phyloP scores from a whole-genome alignment of 345 rosid species.

The Sapria himalayana region DNA sequence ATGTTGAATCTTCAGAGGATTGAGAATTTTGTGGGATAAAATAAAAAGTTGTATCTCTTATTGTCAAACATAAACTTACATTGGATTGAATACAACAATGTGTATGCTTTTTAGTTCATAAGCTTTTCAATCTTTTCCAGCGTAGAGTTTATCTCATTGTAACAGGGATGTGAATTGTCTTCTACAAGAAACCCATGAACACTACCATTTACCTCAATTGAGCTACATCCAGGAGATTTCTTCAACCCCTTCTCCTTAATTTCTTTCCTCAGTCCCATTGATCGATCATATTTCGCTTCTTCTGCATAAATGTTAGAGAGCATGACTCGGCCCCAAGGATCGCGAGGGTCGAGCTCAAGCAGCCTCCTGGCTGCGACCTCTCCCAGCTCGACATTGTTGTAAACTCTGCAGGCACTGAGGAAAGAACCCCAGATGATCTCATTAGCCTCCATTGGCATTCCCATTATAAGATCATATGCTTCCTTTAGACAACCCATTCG shows the following conservation, averaged over 20 bases:
- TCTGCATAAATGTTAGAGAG: slow-evolving; percentile 53
- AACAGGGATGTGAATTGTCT: slow-evolving; percentile 33
- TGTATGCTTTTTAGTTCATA: no score
- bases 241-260: slow-evolving; percentile 47
- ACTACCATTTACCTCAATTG: slow-evolving; percentile 41
- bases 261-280: slow-evolving; percentile 31
- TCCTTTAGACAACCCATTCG: slow-evolving; percentile 49
- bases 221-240: slow-evolving; percentile 64
- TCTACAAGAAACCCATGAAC: slow-evolving; percentile 47
- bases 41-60: no score
- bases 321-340: slow-evolving; percentile 43
- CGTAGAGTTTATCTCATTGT: slow-evolving; percentile 27
- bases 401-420: slow-evolving; percentile 56
- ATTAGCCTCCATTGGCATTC: slow-evolving; percentile 37
- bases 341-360: slow-evolving; percentile 40
- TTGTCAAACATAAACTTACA: no score
- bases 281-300: slow-evolving; percentile 36
- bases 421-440: slow-evolving; percentile 49
- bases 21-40: no score
- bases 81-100: no score
- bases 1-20: no score
- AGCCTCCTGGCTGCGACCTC: slow-evolving; percentile 30
- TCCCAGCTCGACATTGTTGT: slow-evolving; percentile 39
- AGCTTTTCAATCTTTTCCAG: slow-evolving; percentile 35
- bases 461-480: slow-evolving; percentile 35